Conservation (phyloP, 192 early-diverging fungal genomes). For the Chytriomyces sp. region DNA sequence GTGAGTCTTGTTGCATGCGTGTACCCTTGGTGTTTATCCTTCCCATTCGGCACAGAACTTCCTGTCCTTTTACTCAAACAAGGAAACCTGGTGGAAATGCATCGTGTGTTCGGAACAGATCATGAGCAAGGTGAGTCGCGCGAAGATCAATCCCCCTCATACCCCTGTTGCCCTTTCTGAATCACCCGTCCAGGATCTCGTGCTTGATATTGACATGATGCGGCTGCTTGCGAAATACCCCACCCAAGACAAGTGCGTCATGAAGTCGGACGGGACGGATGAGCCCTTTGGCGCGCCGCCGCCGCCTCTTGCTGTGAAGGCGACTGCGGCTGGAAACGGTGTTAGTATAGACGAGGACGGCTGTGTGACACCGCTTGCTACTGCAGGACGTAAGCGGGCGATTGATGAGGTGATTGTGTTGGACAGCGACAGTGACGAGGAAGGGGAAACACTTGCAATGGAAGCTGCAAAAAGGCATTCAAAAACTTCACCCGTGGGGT, state of each 20-base stretch:
- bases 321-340: too few relatives aligned
- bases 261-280: constrained; percentile 40
- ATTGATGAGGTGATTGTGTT: not conserved
- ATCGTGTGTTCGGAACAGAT: constrained; percentile 30
- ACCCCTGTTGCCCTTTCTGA: not conserved
- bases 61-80: constrained; percentile 12
- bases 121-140: not conserved
- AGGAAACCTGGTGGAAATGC: constrained; percentile 31
- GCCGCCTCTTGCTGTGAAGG: too few relatives aligned
- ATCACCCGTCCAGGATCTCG: constrained; percentile 25
- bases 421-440: not conserved
- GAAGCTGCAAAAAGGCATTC: too few relatives aligned
- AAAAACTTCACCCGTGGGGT: too few relatives aligned
- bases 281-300: constrained; percentile 16
- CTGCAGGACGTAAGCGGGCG: not conserved
- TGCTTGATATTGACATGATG: constrained; percentile 24
- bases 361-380: too few relatives aligned
- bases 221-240: constrained; percentile 39
- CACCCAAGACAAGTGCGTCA: constrained; percentile 36
- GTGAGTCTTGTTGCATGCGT: not conserved
- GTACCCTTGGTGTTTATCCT: not conserved
- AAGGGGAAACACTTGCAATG: not conserved
- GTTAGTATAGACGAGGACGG: too few relatives aligned
- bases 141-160: not conserved
- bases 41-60: constrained; percentile 20